Percentiles rank a stretch among this genome's conserved stretches.
These are phyloP conservation scores for Termitomyces sp. DNA, from an alignment of 768 basidiomycete species.

Conservation along the genomic window DNA sequence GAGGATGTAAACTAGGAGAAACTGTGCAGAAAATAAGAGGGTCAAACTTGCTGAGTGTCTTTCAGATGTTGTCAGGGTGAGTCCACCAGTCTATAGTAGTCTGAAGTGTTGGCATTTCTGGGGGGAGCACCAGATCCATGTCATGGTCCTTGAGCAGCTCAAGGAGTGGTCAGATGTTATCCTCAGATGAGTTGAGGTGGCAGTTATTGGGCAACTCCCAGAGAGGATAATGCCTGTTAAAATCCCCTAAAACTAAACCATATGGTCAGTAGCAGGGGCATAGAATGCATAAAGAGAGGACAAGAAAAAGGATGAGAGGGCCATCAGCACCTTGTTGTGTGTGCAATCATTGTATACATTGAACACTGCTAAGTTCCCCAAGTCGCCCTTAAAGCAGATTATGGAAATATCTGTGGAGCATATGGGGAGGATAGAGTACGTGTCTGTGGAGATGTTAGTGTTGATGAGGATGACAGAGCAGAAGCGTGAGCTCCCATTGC, in stretches of 20 bases:
- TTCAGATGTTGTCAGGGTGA: constrained; percentile 1
- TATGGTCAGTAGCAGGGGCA: background rate
- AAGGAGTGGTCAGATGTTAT: background rate
- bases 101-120: background rate
- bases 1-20: background rate
- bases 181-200: background rate
- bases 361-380: background rate
- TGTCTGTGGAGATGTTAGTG: background rate
- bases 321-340: background rate
- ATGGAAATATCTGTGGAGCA: background rate
- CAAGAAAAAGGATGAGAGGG: background rate
- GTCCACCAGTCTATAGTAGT: background rate
- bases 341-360: constrained; percentile 9
- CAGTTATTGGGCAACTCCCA: background rate
- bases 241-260: background rate
- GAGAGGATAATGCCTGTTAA: constrained; percentile 6
- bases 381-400: background rate
- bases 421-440: background rate
- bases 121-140: background rate
- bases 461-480: background rate
- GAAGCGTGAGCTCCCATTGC: background rate
- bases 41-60: background rate
- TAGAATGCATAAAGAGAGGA: background rate
- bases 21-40: background rate
- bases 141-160: background rate